Percentiles rank a stretch among this genome's conserved stretches.
These are phyloP conservation scores for Russula lepida DNA, from an alignment of 768 basidiomycete species.

Conservation along the genomic window DNA sequence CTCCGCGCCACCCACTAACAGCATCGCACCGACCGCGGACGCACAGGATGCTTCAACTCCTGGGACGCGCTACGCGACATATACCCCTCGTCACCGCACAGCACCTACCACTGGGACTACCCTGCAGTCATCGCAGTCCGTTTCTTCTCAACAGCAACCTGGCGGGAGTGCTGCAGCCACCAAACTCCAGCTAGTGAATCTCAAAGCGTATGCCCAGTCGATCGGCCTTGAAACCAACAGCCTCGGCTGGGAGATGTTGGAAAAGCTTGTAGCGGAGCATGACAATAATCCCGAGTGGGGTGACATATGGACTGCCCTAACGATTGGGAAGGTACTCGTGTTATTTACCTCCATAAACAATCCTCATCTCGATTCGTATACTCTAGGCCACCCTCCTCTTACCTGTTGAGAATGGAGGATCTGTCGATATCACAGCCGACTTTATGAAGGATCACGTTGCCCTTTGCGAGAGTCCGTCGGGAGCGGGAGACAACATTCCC, in stretches of 20 bases:
- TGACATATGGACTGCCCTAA: conserved; percentile 57
- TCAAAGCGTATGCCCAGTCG: conserved; percentile 63
- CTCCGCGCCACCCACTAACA: conserved; percentile 22
- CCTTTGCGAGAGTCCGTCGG: conserved; percentile 47
- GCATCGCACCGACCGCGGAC: conserved; percentile 18
- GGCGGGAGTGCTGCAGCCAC: conserved; percentile 51
- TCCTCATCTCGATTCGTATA: neutral
- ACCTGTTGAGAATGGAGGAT: conserved; percentile 51
- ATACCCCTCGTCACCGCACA: conserved; percentile 63
- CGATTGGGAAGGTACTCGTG: conserved; percentile 52
- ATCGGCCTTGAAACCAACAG: conserved; percentile 57
- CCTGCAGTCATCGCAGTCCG: conserved; percentile 33
- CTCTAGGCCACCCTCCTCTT: conserved; percentile 71
- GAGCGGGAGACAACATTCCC: conserved; percentile 36
- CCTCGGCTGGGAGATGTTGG: conserved; percentile 71
- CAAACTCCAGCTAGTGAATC: conserved; percentile 61
- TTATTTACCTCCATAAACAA: neutral
- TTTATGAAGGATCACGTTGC: conserved; percentile 80
- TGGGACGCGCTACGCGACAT: conserved; percentile 57
- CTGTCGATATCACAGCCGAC: conserved; percentile 56
- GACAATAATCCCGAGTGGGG: conserved; percentile 55
- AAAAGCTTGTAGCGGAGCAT: conserved; percentile 50
- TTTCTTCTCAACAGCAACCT: conserved; percentile 36
- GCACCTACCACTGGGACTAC: conserved; percentile 38
- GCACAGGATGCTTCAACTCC: conserved; percentile 18